Percentiles rank a stretch among this genome's conserved stretches.
phyloP scores from a whole-genome alignment of 441 rosid genomes.

The Macaranga tanarius region DNA sequence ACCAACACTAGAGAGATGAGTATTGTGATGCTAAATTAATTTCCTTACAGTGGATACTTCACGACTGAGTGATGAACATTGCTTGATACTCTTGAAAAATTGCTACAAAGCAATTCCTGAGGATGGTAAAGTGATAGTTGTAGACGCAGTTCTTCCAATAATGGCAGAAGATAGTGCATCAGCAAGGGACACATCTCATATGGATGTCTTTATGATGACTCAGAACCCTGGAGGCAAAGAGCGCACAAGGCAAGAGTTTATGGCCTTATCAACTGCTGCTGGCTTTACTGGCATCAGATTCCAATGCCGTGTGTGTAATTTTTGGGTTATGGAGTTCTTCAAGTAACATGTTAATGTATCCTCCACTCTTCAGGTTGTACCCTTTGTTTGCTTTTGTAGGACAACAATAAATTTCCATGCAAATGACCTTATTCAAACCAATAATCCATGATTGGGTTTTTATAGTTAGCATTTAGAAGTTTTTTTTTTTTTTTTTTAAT shows the following conservation, averaged over 20 bases:
- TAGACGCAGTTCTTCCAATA: not conserved
- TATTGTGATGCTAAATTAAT: no score
- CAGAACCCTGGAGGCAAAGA: not conserved
- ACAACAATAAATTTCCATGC: no score
- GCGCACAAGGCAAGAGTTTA: not conserved
- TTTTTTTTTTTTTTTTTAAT: no score
- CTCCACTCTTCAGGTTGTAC: no score
- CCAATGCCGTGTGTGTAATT: not conserved
- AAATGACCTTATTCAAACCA: no score
- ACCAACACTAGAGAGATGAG: not conserved
- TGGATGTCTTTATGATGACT: not conserved
- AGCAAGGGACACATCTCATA: not conserved
- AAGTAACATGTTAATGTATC: not conserved
- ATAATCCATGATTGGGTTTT: no score
- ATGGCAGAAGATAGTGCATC: no score
- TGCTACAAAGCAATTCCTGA: not conserved
- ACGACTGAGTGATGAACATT: not conserved
- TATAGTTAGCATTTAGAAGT: no score
- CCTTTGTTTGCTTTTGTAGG: no score
- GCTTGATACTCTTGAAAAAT: not conserved
- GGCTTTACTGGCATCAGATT: conserved; percentile 3
- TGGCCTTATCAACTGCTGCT: not conserved
- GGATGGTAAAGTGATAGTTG: not conserved
- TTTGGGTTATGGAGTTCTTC: conserved; percentile 2
- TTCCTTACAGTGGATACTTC: not conserved